Evolutionary conservation across 345 rosid genomes (phyloP), one percentile per base, ranked within the genome.

Genomic region (Acer saccharum): DNA sequence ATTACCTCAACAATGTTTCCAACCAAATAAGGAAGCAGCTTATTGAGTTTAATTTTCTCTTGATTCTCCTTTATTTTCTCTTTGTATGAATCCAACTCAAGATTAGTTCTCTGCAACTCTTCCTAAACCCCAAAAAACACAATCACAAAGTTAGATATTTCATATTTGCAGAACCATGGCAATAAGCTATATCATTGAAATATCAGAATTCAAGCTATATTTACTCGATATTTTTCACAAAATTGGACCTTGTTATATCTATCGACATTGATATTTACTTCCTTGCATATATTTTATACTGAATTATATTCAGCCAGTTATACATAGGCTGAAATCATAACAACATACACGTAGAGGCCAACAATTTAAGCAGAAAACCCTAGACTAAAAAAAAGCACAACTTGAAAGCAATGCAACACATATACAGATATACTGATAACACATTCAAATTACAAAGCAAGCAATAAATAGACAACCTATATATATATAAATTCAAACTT

Each of bases 11-110:
- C 99, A 35, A 97, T 94, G 87, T 97, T 97, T 61, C 99, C 99
- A 48, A 97, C 99, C 85, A 97, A 84, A 86, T 97, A 97, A 65
- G 99, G 99, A 3, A 97, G 90, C 83, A 94, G 99, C 92, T 95
- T 95, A 78, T 95, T 95, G 77, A 95, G 98, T 82, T 97, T 97
- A 79, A 97, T 97, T 91, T 97, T 97, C 83, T 97, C 99, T 21
- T 91, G 99, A 71, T 97, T 97, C 91, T 97, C 99, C 83, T 93
- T 97, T 29, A 91, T 87, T 87, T 97, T 97, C 87, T 97, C 99
- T 87, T 91, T 97, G 81, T 73, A 90, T 0, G 99, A 92, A 79
- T 96, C 98, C 62, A 89, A 79, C 81, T 96, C 99, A 1, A 91
- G 89, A 88, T 91, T 94, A 27, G 94, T 88, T 76, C 99, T 84